phyloP scores from a whole-genome alignment of 2,329 filamentous ascomycete genomes.

The Nothomitra cinnamomea region DNA sequence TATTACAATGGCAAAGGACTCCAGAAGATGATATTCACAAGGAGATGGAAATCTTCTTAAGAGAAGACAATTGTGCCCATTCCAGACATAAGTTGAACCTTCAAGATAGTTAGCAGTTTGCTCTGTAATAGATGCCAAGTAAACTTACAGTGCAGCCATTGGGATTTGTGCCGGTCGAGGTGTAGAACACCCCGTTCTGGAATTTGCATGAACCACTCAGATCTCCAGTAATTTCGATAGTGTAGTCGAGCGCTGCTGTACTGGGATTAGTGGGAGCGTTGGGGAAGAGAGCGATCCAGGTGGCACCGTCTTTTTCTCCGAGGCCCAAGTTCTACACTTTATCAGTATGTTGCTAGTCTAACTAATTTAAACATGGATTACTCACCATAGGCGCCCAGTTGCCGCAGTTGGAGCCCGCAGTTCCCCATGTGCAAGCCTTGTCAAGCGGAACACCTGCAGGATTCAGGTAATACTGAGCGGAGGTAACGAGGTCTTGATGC shows the following conservation, averaged over 20 bases:
- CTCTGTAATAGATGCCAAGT: conserved; percentile 5
- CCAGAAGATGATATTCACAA: conserved; percentile 3
- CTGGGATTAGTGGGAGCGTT: conserved; percentile 55
- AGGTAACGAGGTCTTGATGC: conserved; percentile 59
- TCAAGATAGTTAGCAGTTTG: conserved; percentile 9
- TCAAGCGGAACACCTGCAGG: conserved; percentile 48
- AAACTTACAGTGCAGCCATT: conserved; percentile 67
- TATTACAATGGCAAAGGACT: conserved; percentile 4
- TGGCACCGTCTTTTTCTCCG: conserved; percentile 49
- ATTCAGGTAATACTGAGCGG: conserved; percentile 96
- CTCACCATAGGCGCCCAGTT: conserved; percentile 63
- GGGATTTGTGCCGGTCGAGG: conserved; percentile 30
- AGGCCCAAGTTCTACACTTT: conserved; percentile 50
- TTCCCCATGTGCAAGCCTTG: conserved; percentile 63
- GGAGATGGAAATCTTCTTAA: conserved; percentile 3
- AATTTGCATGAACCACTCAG: conserved; percentile 46
- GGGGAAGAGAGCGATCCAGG: conserved; percentile 70
- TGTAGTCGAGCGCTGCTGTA: conserved; percentile 51
- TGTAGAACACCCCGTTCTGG: conserved; percentile 44
- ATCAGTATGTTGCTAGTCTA: not conserved
- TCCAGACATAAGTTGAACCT: conserved; percentile 33
- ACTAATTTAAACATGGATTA: not conserved
- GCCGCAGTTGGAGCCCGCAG: conserved; percentile 39
- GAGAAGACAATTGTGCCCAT: conserved; percentile 31
- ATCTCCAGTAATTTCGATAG: conserved; percentile 59